Evolutionary conservation across 2,329 filamentous ascomycete genomes (phyloP).

Genomic region (Diaporthe destruens): DNA sequence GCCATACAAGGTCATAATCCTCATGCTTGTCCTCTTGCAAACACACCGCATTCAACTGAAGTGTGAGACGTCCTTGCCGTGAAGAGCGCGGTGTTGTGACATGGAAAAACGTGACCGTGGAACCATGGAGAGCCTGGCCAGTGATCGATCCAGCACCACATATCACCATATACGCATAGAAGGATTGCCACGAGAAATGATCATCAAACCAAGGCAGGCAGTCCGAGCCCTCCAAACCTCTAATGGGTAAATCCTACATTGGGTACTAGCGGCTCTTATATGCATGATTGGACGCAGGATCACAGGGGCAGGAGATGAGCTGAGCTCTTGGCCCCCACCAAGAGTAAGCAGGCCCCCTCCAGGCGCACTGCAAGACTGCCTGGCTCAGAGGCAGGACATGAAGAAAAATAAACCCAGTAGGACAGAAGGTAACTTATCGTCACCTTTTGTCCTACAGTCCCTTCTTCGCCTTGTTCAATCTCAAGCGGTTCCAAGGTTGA

Average conservation of each 20-base stretch:
- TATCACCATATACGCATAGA: not conserved
- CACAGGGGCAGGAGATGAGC: conserved; percentile 17
- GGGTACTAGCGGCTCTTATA: not conserved
- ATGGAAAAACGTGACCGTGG: not conserved
- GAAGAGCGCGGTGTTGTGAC: not conserved
- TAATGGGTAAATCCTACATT: conserved; percentile 13
- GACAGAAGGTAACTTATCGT: not conserved
- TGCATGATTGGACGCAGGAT: conserved; percentile 1
- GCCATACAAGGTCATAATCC: not conserved
- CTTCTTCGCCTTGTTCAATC: conserved; percentile 2
- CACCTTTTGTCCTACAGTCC: not conserved
- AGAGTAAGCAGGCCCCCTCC: conserved; percentile 17
- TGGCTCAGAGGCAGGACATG: not conserved
- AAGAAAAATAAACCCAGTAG: not conserved
- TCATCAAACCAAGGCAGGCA: conserved; percentile 18
- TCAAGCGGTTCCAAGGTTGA: not conserved
- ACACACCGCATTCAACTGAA: not conserved
- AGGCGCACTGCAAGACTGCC: not conserved
- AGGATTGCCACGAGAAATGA: conserved; percentile 11
- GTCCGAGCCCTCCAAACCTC: not conserved
- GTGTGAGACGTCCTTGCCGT: not conserved
- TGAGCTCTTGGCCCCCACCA: conserved; percentile 25
- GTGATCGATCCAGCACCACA: not conserved
- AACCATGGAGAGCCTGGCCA: not conserved
- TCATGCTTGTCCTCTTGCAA: not conserved